Percentiles rank a stretch among this genome's conserved stretches.
Evolutionary conservation across 495 filamentous ascomycete species (phyloP).

Genomic region (Podospora comata): DNA sequence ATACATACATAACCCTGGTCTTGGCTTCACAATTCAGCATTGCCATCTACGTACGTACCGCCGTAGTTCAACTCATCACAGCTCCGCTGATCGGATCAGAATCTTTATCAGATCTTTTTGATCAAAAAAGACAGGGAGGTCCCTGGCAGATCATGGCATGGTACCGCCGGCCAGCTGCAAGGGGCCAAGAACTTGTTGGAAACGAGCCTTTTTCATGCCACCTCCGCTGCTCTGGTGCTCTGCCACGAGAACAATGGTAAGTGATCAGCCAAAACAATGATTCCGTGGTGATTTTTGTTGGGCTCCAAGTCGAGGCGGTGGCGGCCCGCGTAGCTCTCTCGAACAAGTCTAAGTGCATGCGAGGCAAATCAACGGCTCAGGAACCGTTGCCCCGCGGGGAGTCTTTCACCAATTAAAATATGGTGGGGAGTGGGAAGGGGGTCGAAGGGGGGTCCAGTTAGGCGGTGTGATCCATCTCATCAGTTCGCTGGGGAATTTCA

Average conservation of each 20-base stretch:
- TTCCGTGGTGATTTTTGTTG: background rate
- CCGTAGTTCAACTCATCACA: background rate
- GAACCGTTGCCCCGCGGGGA: constrained; percentile 1
- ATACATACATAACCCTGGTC: background rate
- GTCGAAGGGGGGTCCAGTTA: constrained; percentile 6
- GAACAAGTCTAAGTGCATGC: background rate
- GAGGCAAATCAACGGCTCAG: constrained; percentile 4
- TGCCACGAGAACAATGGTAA: background rate
- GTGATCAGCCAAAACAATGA: background rate
- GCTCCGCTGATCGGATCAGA: constrained; percentile 7
- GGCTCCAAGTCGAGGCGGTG: constrained; percentile 4
- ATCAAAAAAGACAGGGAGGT: background rate
- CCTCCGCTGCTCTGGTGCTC: background rate
- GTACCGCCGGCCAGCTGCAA: background rate
- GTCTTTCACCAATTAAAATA: background rate
- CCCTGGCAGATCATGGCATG: background rate
- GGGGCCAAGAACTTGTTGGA: background rate
- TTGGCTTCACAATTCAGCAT: background rate
- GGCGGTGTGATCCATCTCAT: constrained; percentile 6
- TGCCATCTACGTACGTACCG: too few species aligned
- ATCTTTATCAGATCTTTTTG: constrained; percentile 4
- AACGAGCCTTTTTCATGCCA: background rate
- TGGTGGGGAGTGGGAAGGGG: constrained; percentile 4
- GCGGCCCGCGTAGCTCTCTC: background rate
- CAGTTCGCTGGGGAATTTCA: background rate